Conservation (phyloP, 352 stramenopile genomes). For the Phytophthora ohioensis region DNA sequence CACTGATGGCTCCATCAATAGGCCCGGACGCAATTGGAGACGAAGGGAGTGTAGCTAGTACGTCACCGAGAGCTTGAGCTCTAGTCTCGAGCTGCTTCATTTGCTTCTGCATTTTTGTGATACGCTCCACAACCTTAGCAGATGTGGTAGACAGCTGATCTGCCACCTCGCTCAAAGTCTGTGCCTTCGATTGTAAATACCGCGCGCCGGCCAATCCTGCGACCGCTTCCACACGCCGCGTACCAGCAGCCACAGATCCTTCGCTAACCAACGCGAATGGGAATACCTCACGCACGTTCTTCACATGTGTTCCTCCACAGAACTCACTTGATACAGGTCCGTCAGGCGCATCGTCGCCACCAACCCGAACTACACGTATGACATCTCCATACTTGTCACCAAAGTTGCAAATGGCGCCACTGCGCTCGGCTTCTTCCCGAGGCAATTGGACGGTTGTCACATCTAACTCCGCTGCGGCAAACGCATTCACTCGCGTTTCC, state of each 20-base stretch:
- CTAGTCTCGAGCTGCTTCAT: conserved; percentile 68
- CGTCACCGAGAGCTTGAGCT: conserved; percentile 59
- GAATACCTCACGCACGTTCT: conserved; percentile 57
- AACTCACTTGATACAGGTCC: conserved; percentile 64
- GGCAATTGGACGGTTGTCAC: conserved; percentile 58
- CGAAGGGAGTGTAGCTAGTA: conserved; percentile 53
- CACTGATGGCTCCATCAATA: conserved; percentile 28
- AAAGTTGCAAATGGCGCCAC: conserved; percentile 82
- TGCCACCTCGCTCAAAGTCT: conserved; percentile 55
- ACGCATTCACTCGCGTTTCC: conserved; percentile 63
- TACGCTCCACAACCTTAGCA: conserved; percentile 68
- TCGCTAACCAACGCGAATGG: conserved; percentile 83
- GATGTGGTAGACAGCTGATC: conserved; percentile 67
- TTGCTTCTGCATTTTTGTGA: conserved; percentile 77
- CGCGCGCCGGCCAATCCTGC: conserved; percentile 57
- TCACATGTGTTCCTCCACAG: conserved; percentile 81
- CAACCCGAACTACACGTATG: conserved; percentile 78
- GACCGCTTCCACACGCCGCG: conserved; percentile 75
- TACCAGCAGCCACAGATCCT: conserved; percentile 81
- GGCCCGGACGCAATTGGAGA: conserved; percentile 43
- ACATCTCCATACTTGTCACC: conserved; percentile 87
- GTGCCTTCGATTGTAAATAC: conserved; percentile 70
- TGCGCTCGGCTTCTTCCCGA: conserved; percentile 60
- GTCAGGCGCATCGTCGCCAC: conserved; percentile 15
- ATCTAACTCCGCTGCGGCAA: conserved; percentile 49